Conservation (phyloP, 2,329 filamentous ascomycete species). For the Tolypocladium ovalisporum region DNA sequence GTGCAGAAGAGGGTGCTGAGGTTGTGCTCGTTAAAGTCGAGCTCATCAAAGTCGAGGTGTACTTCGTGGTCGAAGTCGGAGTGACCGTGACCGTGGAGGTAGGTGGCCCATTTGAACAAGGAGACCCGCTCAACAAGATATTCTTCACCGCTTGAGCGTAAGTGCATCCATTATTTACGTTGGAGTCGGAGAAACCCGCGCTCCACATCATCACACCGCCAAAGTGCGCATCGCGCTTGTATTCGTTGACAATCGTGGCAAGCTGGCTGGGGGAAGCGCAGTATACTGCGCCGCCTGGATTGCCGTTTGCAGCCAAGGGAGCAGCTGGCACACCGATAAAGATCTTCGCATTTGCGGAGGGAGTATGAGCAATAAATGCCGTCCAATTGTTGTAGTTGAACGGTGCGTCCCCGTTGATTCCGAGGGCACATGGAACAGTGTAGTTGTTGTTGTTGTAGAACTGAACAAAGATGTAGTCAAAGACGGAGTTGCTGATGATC, state of each 20-base stretch:
- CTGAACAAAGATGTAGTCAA: slow-evolving; percentile 30
- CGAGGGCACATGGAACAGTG: slow-evolving; percentile 10
- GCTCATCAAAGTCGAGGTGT: neutral
- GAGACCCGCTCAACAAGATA: slow-evolving; percentile 14
- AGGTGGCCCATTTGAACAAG: neutral
- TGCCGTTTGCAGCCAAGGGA: slow-evolving; percentile 22
- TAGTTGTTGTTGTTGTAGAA: slow-evolving; percentile 36
- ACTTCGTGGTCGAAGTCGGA: neutral
- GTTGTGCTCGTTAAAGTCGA: neutral
- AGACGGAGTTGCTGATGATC: slow-evolving; percentile 20
- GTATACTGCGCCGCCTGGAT: slow-evolving; percentile 17
- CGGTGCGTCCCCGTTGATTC: slow-evolving; percentile 2
- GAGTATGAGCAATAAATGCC: slow-evolving; percentile 11
- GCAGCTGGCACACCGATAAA: slow-evolving; percentile 19
- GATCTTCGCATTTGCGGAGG: slow-evolving; percentile 14
- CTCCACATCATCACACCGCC: slow-evolving; percentile 30
- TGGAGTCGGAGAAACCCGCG: slow-evolving; percentile 26
- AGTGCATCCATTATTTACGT: slow-evolving; percentile 22
- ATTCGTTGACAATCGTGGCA: slow-evolving; percentile 16
- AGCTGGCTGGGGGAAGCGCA: slow-evolving; percentile 21
- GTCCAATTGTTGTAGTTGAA: slow-evolving; percentile 16
- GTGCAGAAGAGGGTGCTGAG: neutral
- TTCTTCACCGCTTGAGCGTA: slow-evolving; percentile 27
- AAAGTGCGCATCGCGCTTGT: slow-evolving; percentile 17
- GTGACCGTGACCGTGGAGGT: neutral